Base-by-base conservation (phyloP, 2,329 filamentous ascomycete species). In the Parastagonospora nodorum region DNA sequence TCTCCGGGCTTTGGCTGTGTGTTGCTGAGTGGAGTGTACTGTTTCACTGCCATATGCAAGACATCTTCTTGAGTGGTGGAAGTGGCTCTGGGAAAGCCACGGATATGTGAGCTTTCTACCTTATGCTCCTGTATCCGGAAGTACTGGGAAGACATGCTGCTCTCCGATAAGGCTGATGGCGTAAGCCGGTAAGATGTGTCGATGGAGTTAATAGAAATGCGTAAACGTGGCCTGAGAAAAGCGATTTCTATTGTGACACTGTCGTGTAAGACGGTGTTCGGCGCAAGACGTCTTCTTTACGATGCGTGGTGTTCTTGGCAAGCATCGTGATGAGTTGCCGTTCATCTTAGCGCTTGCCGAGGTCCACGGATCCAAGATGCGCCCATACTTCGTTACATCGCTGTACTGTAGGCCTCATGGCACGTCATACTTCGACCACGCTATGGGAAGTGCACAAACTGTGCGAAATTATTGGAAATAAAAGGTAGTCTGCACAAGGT, bases 11-110 rank as follows among this genome's bases (percentile, higher is more conserved):
- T 80, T 0, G 90, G 88, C 19, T 77, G 74, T 0, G 78, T 80
- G 63, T 92, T 92, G 66, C 87, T 82, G 48, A 84, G 78, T 1
- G 92, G 92, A 0, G 84, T 88, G 70, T 97, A 97, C 69, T 97
- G 90, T 78, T 96, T 97, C 45, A 97, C 82, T 8, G 86, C 84
- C 5, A 97, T 75, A 46, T 85, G 75, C 2, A 97, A 79, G 5
- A 84, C 79, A 53, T 93, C 88, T 58, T 96, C 88, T 63, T 95
- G 89, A 10, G 83, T 83, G 48, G 82, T 80, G 2, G 86, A 82
- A 2, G 89, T 91, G 10, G 88, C 89, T 46, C 84, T 83, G 6
- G 89, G 81, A 68, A 91, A 96, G 68, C 95, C 89, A 56, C 92
- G 83, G 56, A 96, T 88, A 74, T 97, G 89, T 57, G 85, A 48